A percentile compares a stretch with the other conserved stretches of the same genome.
phyloP scores from a whole-genome alignment of 495 filamentous ascomycete genomes.

The Penicillium verhagenii region DNA sequence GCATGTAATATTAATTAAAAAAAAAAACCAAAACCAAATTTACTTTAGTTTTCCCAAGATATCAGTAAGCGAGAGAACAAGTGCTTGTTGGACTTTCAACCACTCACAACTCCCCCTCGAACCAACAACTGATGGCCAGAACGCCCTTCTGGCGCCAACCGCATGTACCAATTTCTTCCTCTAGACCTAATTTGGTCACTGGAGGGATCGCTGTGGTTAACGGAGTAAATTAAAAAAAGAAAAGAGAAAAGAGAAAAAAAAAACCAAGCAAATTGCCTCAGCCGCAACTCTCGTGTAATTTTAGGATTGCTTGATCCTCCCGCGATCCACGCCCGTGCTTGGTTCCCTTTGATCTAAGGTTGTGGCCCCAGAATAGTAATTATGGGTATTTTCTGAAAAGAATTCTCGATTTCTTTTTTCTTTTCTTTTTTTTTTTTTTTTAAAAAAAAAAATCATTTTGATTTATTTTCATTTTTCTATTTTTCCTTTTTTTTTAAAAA shows the following conservation, averaged over 20 bases:
- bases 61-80: constrained; percentile 14
- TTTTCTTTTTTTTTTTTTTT: constrained; percentile 10
- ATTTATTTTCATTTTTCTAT: constrained; percentile 12
- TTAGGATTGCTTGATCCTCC: constrained; percentile 30
- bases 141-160: constrained; percentile 3
- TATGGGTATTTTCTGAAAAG: constrained; percentile 21
- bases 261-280: constrained; percentile 17
- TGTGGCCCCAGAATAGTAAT: constrained; percentile 4
- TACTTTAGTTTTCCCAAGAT: constrained; percentile 3
- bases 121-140: not conserved
- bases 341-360: constrained; percentile 24
- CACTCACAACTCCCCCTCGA: constrained; percentile 2
- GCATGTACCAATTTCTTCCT: not conserved
- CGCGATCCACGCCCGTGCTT: constrained; percentile 31
- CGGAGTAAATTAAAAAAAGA: not conserved
- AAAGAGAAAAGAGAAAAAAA: not conserved
- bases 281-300: constrained; percentile 21
- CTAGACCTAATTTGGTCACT: not conserved
- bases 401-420: constrained; percentile 8
- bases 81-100: not conserved
- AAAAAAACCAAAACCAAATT: not conserved
- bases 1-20: not conserved
- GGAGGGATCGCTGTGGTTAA: not conserved
- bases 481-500: constrained; percentile 12
- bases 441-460: constrained; percentile 2